A percentile compares a stretch with the other conserved stretches of the same genome.
phyloP scores from a whole-genome alignment of 768 basidiomycete genomes.

The Tulasnella sp. region DNA sequence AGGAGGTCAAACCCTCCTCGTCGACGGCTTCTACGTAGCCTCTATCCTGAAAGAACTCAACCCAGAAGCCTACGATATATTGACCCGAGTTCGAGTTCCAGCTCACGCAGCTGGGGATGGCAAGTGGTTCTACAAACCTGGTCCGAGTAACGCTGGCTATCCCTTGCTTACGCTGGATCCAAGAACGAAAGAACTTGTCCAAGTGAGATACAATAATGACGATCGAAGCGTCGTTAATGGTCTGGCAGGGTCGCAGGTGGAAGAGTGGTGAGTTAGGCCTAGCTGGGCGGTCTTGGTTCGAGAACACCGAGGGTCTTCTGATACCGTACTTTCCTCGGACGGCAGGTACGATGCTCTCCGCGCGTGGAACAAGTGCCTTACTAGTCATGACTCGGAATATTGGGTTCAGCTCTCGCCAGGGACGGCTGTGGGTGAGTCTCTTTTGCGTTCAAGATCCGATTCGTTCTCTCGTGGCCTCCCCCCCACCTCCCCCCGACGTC shows the following conservation, averaged over 20 bases:
- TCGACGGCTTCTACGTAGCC: slow-evolving; percentile 94
- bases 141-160: slow-evolving; percentile 57
- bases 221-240: slow-evolving; percentile 82
- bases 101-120: slow-evolving; percentile 88
- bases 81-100: slow-evolving; percentile 70
- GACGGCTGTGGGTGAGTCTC: slow-evolving; percentile 73
- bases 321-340: slow-evolving; percentile 5
- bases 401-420: slow-evolving; percentile 91
- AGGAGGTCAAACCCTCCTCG: slow-evolving; percentile 88
- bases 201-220: slow-evolving; percentile 94
- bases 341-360: slow-evolving; percentile 78
- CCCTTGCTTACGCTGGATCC: slow-evolving; percentile 74
- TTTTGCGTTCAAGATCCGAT: not conserved
- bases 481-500: not conserved
- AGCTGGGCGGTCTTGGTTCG: slow-evolving; percentile 18
- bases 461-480: not conserved
- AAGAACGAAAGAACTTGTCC: slow-evolving; percentile 61
- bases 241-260: slow-evolving; percentile 62
- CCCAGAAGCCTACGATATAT: slow-evolving; percentile 68
- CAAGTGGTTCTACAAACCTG: slow-evolving; percentile 41
- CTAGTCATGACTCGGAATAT: slow-evolving; percentile 81
- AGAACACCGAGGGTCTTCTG: not conserved
- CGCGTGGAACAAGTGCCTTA: slow-evolving; percentile 74
- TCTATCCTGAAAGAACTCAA: slow-evolving; percentile 72
- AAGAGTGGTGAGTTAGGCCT: slow-evolving; percentile 61